Evolutionary conservation across 371 early-diverging fungal species (phyloP).

Genomic region (Blakeslea trispora): DNA sequence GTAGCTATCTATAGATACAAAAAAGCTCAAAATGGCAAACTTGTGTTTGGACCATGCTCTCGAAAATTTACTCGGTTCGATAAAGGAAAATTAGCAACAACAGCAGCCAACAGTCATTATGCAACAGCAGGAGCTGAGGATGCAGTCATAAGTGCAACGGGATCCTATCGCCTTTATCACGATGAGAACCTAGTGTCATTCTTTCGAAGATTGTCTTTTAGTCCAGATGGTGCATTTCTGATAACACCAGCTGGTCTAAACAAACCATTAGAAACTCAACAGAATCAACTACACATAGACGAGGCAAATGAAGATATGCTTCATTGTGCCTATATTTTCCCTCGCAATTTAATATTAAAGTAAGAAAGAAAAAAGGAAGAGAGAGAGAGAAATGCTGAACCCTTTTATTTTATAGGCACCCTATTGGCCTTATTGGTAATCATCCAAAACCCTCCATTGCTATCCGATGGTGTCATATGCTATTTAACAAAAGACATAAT

Average conservation of each 20-base stretch:
- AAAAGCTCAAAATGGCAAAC: conserved; percentile 21
- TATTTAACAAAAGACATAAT: conserved; percentile 46
- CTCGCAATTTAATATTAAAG: conserved; percentile 34
- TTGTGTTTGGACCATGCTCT: conserved; percentile 27
- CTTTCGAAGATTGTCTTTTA: conserved; percentile 87
- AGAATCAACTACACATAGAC: conserved; percentile 16
- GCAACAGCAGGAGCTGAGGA: conserved; percentile 2
- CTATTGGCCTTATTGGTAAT: conserved; percentile 70
- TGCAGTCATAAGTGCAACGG: conserved; percentile 2
- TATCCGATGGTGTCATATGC: conserved; percentile 71
- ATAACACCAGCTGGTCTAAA: conserved; percentile 84
- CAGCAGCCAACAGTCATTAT: conserved; percentile 5
- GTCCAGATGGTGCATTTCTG: conserved; percentile 89
- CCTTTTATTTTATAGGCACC: conserved; percentile 45
- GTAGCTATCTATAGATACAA: conserved; percentile 49
- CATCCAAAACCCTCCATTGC: conserved; percentile 81
- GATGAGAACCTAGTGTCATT: conserved; percentile 91
- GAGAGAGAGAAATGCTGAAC: too few species aligned
- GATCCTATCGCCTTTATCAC: conserved; percentile 66
- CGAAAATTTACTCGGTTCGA: conserved; percentile 25
- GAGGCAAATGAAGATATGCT: conserved; percentile 24
- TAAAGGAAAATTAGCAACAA: conserved; percentile 20
- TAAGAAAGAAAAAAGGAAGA: conserved; percentile 13
- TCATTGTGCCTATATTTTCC: conserved; percentile 45
- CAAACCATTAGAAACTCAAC: conserved; percentile 17